Evolutionary conservation across 1,284 basidiomycete genomes (phyloP), one percentile per base, ranked within the genome.

Genomic region (Ganoderma multipileum): DNA sequence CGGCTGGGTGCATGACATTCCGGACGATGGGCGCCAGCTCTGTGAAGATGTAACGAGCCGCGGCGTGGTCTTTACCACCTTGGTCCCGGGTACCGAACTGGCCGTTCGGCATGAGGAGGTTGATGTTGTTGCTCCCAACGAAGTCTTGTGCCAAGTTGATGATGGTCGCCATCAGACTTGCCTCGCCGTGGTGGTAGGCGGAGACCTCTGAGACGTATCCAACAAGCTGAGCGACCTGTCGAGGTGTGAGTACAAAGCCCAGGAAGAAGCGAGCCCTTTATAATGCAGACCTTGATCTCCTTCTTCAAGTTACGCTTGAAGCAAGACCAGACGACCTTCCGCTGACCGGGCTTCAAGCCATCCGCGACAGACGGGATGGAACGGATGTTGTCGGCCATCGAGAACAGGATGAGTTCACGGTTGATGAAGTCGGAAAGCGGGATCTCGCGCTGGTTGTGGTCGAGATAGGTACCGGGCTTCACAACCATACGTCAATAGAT

Each of bases 301-400:
- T 89, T 91, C 82, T 92, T 95, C 72, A 98, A 83, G 73, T 98
- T 98, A 71, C 95, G 90, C 83, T 95, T 97, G 87, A 99, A 99
- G 81, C 94, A 96, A 74, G 87, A 94, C 87, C 95, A 99, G 42
- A 99, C 88, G 65, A 99, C 95, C 81, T 99, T 99, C 65, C 98
- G 88, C 79, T 99, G 98, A 81, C 97, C 97, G n/a, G 98, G 98
- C 81, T 99, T 99, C 73, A 99, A 85, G 42, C 98, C 98, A 79
- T 99, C 98, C 6, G 93, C 91, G 18, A 96, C 89, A 0, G 94
- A 96, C 23, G 98, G 95, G 74, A 99, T 97, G 23, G 97, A 97
- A 76, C 96, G 95, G 75, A 99, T 89, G 76, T 98, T 98, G 80
- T 99, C 98, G 4, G 98, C 98, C 96, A 99, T 99, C 2, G 97